Evolutionary conservation across 176 grass and related monocot genomes (phyloP), one percentile per base, ranked within the genome.

Genomic region (Triticum monococcum): DNA sequence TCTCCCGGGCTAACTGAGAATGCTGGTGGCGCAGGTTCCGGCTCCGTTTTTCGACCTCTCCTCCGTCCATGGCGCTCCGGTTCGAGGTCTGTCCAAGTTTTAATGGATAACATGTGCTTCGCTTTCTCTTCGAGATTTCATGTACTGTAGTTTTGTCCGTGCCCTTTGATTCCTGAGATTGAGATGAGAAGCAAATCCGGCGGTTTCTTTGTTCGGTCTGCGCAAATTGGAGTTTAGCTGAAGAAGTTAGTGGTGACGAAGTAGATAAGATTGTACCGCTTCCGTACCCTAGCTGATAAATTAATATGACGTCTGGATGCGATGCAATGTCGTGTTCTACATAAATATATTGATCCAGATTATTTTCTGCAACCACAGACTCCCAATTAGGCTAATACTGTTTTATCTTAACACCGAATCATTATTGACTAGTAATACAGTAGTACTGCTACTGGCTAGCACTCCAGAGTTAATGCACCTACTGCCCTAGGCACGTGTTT

Each of bases 41-140:
- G 31, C 70, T 87, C 7, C 26, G 75, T 35, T 75, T 26, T 13
- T 18, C 35, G 25, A 41, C 40, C 68, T 54, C 30, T 4, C 46
- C 26, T 18, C 26, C 71, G 37, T 63, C 79, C 78, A 95, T 95
- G 93, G 93, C 90, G 50, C 93, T 95, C 74, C 90, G 83, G 62
- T 95, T 95, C 68, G 90, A 95, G 90, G 90, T 95, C 57, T 11
- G 85, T 60, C 37, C 16, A 64, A 80, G 63, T 83, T 71, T 23
- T 22, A 43, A 74, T 62, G 7, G 67, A 18, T 18, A n/a, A 54
- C 50, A 54, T 18, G 28, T 50, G 82, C 72, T 65, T 33, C 9
- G 5, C 25, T 76, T 64, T 41, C 45, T 76, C 68, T 14, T 35
- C 28, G 82, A 64, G 24, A 30, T 7, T 80, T 7, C 18, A 26